Evolutionary conservation across 2,329 filamentous ascomycete genomes (phyloP), one percentile per base, ranked within the genome.

Genomic region (Xylaria polymorpha): DNA sequence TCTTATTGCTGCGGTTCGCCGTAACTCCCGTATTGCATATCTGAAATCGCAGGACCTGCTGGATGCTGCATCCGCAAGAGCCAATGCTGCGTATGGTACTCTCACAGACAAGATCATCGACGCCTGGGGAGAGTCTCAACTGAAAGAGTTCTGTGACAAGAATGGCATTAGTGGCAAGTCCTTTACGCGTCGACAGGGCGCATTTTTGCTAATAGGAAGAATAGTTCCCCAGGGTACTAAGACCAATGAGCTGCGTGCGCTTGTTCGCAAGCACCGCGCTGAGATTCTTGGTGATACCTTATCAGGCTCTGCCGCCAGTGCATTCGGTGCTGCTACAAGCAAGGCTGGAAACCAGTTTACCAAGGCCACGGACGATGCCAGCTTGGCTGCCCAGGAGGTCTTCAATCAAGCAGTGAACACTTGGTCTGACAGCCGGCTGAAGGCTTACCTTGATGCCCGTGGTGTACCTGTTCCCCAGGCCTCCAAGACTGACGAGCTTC

Each of bases 101-200:
- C 83, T 98, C 50, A 93, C 91, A 71, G 93, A 98, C 75, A 90
- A 91, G 76, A 85, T 98, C 62, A 92, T 98, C 77, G 91, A 97
- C 75, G 90, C 92, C 4, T 99, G 96, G 96, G 91, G 92, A 77
- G 94, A 98, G 77, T 87, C 87, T 48, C 86, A 97, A 80, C 87
- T 99, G 79, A 98, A 98, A 86, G 91, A 93, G 71, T 98, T 96
- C 84, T 90, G 90, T 64, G 95, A 98, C 84, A 93, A 94, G 86
- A 96, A 98, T 75, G 89, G 90, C 67, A 92, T 99, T 78, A 80
- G 78, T 14, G 82, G 82, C 83, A 74, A 35, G 79, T 71, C 4
- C 15, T 57, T 15, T 9, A 8, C 41, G 5, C 7, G 6, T 9
- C n/a, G 0, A 2, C 43, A 10, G 1, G 6, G 25, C 15, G 25